Conservation (phyloP, 768 basidiomycete genomes). For the Suillus variegatus region DNA sequence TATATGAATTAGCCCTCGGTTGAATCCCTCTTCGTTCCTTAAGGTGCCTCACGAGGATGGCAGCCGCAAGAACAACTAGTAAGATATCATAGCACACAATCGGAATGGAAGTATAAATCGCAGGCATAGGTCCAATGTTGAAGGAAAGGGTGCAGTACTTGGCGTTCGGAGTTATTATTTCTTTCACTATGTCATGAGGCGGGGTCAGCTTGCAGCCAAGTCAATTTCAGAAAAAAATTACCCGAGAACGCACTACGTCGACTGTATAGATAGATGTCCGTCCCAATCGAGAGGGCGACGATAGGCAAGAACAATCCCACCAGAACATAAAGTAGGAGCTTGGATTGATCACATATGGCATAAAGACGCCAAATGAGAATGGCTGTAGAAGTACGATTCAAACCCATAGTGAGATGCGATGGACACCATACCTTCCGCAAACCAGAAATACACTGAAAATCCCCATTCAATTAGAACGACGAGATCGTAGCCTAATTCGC, state of each 20-base stretch:
- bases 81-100: background rate
- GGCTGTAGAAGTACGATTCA: background rate
- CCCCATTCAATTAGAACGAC: background rate
- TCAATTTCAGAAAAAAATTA: background rate
- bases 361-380: conserved; percentile 1
- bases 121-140: background rate
- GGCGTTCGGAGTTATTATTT: background rate
- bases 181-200: background rate
- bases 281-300: background rate
- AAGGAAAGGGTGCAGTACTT: background rate
- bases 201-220: background rate
- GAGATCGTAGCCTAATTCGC: background rate
- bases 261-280: background rate
- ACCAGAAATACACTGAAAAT: background rate
- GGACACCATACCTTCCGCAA: background rate
- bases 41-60: background rate
- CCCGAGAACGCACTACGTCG: background rate
- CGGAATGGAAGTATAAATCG: background rate
- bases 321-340: background rate
- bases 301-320: background rate
- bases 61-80: background rate
- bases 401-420: background rate
- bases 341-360: background rate
- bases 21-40: background rate
- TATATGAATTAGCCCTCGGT: background rate